A percentile compares a stretch with the other conserved stretches of the same genome.
phyloP scores from a whole-genome alignment of 805 yeast genomes.

The Grigorovia yakushimaensis region DNA sequence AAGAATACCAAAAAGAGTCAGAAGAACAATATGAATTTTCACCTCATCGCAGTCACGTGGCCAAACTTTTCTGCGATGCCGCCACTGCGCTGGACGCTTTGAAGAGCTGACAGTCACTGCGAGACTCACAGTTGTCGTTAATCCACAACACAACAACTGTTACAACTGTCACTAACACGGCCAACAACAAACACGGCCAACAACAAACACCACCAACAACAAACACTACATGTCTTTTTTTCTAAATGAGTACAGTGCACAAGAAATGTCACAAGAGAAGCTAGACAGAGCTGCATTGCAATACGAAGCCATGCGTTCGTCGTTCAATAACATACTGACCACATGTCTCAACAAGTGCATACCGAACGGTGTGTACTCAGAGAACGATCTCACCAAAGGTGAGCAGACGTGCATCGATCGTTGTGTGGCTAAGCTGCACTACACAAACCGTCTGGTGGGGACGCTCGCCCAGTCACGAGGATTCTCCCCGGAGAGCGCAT shows the following conservation, averaged over 20 bases:
- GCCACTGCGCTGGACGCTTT: no score
- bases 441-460: slow-evolving; percentile 58
- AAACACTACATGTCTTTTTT: slow-evolving; percentile 63
- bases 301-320: slow-evolving; percentile 50
- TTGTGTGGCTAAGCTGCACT: slow-evolving; percentile 76
- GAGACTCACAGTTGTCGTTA: no score
- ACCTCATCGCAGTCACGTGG: no score
- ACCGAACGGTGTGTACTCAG: slow-evolving; percentile 68
- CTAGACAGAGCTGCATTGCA: slow-evolving; percentile 58
- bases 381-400: slow-evolving; percentile 75
- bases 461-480: slow-evolving; percentile 36
- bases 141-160: no score
- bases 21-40: no score
- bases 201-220: no score
- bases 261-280: slow-evolving; percentile 50
- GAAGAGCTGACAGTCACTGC: no score
- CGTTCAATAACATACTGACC: slow-evolving; percentile 45
- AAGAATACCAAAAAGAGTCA: no score
- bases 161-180: no score
- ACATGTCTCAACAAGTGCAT: slow-evolving; percentile 72
- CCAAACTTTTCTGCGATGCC: no score
- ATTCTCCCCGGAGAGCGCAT: slow-evolving; percentile 37
- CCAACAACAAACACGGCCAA: no score
- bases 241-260: slow-evolving; percentile 35
- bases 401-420: slow-evolving; percentile 76